These are phyloP conservation scores for Epithele typhae DNA, from an alignment of 768 basidiomycete species.

Conservation along the genomic window DNA sequence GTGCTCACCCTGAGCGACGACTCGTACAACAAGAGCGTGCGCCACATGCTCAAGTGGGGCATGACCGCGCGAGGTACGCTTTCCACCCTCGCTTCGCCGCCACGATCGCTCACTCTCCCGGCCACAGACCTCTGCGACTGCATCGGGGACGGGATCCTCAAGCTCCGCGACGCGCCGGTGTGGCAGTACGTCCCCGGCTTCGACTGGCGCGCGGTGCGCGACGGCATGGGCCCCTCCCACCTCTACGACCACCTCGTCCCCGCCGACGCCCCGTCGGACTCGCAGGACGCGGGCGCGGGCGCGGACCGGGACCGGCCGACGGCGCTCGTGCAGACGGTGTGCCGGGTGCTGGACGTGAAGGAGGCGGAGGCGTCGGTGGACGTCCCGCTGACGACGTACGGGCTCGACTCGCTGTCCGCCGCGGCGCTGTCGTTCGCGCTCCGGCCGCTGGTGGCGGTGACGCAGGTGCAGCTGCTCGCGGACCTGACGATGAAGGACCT, in stretches of 20 bases:
- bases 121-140: conserved; percentile 28
- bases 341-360: conserved; percentile 28
- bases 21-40: background rate
- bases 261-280: background rate
- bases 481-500: conserved; percentile 30
- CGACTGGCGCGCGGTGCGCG: conserved; percentile 25
- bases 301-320: too few species aligned
- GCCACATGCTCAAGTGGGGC: conserved; percentile 5
- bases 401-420: conserved; percentile 39
- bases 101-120: background rate
- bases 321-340: conserved; percentile 3
- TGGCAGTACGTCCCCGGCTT: conserved; percentile 31
- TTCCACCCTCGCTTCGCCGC: too few species aligned
- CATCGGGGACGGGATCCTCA: conserved; percentile 29
- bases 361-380: conserved; percentile 31
- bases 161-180: conserved; percentile 20
- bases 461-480: conserved; percentile 35
- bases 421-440: conserved; percentile 33
- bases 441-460: conserved; percentile 24
- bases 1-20: background rate
- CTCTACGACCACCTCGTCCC: conserved; percentile 22
- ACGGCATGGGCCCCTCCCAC: conserved; percentile 18
- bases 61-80: conserved; percentile 9
- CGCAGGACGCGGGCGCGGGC: background rate
- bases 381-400: conserved; percentile 38